Base-by-base conservation (phyloP, 495 filamentous ascomycete species). In the Polyplosphaeria fusca region DNA sequence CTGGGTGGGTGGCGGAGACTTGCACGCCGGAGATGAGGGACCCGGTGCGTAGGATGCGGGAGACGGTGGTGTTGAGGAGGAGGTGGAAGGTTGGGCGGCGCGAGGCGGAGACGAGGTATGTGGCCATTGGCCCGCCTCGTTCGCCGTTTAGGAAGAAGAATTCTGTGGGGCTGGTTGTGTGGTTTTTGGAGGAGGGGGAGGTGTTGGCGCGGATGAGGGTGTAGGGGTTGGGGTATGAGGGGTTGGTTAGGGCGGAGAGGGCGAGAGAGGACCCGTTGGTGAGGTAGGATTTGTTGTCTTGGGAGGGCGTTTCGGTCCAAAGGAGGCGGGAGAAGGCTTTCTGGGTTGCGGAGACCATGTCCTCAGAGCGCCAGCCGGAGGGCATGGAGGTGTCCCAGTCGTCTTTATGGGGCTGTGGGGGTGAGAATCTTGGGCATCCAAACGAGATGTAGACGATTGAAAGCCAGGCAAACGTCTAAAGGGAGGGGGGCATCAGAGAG, bases 141-240 rank as follows among this genome's bases (percentile, higher is more conserved):
- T 39, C 48, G 28, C 48, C 48, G 18, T 41, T 11, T 9, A 22
- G 14, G 32, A 52, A 47, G 45, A 26, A 47, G 25, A 16, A 30
- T n/a, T 25, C 20, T 16, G 45, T 13, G 76, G 88, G 24, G 79
- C 3, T 30, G 12, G 4, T 14, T 5, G 18, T 19, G 18, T 42
- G 39, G 18, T 42, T 19, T 42, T 19, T 42, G 11, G 5, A 9
- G 5, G 9, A 7, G 9, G 39, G 39, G 18, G 9, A 5, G 5
- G 9, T 18, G 39, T 42, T 19, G 9, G 20, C 23, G 4, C 11
- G 7, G 14, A 30, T 28, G 1, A 14, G 3, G 9, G n/a, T n/a
- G 9, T 47, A 27, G 2, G 45, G 3, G 22, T 47, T 13, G 1
- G 45, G 25, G 13, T 5, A 25, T 1, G 23, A 26, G 1, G 45